phyloP scores from a whole-genome alignment of 2,329 filamentous ascomycete species.

The Apiospora pterosperma region DNA sequence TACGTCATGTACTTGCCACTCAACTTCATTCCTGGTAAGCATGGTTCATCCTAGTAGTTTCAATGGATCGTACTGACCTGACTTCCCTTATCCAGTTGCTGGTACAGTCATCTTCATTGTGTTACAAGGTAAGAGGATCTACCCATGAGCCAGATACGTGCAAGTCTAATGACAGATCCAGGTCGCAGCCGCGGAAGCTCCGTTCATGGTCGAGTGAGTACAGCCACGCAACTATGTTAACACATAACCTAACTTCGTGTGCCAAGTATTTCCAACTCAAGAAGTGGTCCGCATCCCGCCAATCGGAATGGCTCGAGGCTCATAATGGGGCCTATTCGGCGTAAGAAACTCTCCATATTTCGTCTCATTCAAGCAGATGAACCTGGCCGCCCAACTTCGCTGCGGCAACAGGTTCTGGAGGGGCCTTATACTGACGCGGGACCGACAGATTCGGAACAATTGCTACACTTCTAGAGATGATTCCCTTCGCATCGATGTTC shows the following conservation, averaged over 20 bases:
- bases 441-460: constrained; percentile 64
- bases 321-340: constrained; percentile 76
- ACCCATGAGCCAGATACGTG: neutral
- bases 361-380: neutral
- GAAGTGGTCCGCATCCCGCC: constrained; percentile 66
- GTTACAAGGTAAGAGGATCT: constrained; percentile 56
- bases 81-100: constrained; percentile 49
- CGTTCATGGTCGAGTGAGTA: constrained; percentile 52
- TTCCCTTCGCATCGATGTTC: constrained; percentile 77
- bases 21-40: constrained; percentile 77
- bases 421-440: neutral
- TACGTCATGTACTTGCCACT: constrained; percentile 85
- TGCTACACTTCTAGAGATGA: constrained; percentile 77
- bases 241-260: constrained; percentile 43
- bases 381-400: neutral
- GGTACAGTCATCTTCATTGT: constrained; percentile 79
- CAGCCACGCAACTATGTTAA: constrained; percentile 3
- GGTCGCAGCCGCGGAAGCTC: constrained; percentile 44
- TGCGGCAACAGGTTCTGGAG: neutral
- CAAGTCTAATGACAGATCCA: constrained; percentile 16
- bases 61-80: neutral
- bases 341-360: constrained; percentile 46
- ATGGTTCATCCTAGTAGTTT: neutral
- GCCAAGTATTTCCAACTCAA: constrained; percentile 87
- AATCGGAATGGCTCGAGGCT: constrained; percentile 64